Evolutionary conservation across 768 basidiomycete genomes (phyloP), one percentile per base, ranked within the genome.

Genomic region (Termitomyces titanicus): DNA sequence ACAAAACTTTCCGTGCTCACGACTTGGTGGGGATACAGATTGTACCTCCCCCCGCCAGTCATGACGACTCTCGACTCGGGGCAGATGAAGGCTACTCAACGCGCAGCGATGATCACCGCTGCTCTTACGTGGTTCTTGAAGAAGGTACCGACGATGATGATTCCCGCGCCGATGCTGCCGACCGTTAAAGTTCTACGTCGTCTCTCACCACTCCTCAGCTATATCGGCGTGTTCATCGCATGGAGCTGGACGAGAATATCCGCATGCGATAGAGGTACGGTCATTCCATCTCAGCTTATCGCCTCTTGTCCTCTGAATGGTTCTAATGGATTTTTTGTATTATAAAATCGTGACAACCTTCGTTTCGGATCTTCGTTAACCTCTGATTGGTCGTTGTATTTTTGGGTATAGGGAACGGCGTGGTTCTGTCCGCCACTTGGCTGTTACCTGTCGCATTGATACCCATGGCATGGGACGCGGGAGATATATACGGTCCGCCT

Each of bases 351-450:
- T n/a, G n/a, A 35, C 48, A 42, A 6, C n/a, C 29, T 43, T 25
- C n/a, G 7, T 33, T 27, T 17, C 37, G 27, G 24, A 27, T 27
- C 17, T 24, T 12, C 43, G 24, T 50, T 31, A 10, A 18, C 9
- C 22, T 34, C 11, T 35, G 6, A 61, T 40, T 55, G 24, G 17
- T n/a, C 15, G 0, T 48, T 34, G 24, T 37, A 18, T 49, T 49
- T 7, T 37, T 37, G 34, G 11, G 11, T n/a, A 10, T 13, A 88
- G 89, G 89, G 0, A 74, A 88, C 58, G 91, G 91, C 2, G 86
- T 92, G n/a, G 83, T 88, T 45, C 68, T 93, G 57, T 88, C 85
- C 9, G 91, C 91, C 31, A 89, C 90, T 13, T 93, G 91, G 91
- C 68, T 92, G 42, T 71, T 92, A 18, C 88, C 90, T 17, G 79